These are phyloP conservation scores for Mortierella hygrophila DNA, from an alignment of 192 early-diverging fungal species.

Conservation along the genomic window DNA sequence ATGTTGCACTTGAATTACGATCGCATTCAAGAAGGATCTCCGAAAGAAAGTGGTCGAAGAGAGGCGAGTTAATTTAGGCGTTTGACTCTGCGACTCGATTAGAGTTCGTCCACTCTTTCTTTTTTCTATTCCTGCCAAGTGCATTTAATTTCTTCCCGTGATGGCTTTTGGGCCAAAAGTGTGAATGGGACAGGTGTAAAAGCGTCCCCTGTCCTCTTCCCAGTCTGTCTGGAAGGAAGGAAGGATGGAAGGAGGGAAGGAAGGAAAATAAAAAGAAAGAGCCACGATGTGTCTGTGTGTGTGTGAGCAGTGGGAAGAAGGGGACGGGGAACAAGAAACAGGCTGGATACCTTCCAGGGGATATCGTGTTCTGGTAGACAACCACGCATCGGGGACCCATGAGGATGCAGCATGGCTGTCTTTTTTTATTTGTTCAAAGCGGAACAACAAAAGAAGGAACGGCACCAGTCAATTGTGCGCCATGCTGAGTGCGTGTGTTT, in stretches of 20 bases:
- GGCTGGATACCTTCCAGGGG: no score
- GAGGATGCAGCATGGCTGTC: no score
- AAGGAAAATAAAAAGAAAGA: neutral
- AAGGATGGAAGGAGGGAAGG: neutral
- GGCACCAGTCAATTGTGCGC: no score
- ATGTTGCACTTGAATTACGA: neutral
- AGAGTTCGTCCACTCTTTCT: neutral
- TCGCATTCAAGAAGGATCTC: neutral
- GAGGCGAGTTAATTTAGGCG: neutral
- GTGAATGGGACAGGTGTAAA: neutral
- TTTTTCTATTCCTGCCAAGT: neutral
- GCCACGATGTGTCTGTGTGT: neutral
- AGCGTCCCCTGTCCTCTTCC: neutral
- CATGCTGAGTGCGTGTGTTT: no score
- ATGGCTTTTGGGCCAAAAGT: neutral
- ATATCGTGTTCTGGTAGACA: neutral
- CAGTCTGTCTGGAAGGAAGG: neutral
- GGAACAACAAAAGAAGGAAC: no score
- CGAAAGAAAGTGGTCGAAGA: neutral
- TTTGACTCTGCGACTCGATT: neutral
- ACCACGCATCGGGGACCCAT: no score
- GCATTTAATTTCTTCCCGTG: neutral
- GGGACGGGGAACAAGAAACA: neutral
- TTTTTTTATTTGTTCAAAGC: no score
- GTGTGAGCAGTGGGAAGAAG: neutral